Evolutionary conservation across 192 early-diverging fungal species (phyloP).

Genomic region (Coemansia erecta): DNA sequence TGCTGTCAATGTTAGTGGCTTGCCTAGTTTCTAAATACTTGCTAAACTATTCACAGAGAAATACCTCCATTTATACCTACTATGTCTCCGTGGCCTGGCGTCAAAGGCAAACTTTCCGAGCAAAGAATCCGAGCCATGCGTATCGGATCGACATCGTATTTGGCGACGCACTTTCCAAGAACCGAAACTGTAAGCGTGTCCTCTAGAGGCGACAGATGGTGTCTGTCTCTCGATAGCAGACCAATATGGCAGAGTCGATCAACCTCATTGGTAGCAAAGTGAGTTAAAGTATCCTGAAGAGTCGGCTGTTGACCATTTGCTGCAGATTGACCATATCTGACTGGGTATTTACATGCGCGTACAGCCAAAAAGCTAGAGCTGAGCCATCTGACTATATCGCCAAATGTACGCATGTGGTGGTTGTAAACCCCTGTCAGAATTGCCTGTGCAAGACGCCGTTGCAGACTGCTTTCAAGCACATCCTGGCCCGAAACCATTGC

Average conservation of each 20-base stretch:
- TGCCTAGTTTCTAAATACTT: not conserved
- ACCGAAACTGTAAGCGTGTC: not conserved
- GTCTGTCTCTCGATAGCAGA: slow-evolving; percentile 1
- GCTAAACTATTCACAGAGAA: not conserved
- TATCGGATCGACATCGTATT: slow-evolving; percentile 30
- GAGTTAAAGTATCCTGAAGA: not conserved
- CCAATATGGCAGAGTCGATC: not conserved
- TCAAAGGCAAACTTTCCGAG: slow-evolving; percentile 7
- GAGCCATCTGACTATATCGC: slow-evolving; percentile 35
- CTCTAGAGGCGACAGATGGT: not conserved
- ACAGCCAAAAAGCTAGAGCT: slow-evolving; percentile 18
- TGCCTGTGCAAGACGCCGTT: slow-evolving; percentile 55
- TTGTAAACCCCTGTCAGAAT: slow-evolving; percentile 41
- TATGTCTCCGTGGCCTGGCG: slow-evolving; percentile 22
- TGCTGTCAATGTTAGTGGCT: too few species aligned
- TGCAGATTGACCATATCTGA: slow-evolving; percentile 7
- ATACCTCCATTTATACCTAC: slow-evolving; percentile 14
- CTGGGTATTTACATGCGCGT: slow-evolving; percentile 16
- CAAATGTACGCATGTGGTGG: slow-evolving; percentile 33
- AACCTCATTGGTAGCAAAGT: slow-evolving; percentile 8
- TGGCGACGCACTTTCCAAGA: slow-evolving; percentile 32
- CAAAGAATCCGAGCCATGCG: slow-evolving; percentile 12
- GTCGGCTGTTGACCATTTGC: not conserved
- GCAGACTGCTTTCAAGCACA: slow-evolving; percentile 66
- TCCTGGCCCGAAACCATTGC: slow-evolving; percentile 59